Percentiles rank a stretch among this genome's conserved stretches.
Evolutionary conservation across 345 rosid species (phyloP).

Genomic region (Linum trigynum): DNA sequence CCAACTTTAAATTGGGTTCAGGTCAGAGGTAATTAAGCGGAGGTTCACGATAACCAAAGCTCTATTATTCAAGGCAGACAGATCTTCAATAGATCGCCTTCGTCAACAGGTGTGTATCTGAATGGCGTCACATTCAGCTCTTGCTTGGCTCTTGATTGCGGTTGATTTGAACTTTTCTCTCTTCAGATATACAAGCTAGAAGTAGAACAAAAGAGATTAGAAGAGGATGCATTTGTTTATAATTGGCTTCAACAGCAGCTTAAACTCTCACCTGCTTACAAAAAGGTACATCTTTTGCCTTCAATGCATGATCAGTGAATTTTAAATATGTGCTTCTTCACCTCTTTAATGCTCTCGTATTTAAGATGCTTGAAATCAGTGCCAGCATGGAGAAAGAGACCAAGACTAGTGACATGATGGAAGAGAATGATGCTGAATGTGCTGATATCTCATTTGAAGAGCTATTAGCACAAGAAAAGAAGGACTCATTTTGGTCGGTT

Average conservation of each 20-base stretch:
- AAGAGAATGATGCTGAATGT: slow-evolving; percentile 32
- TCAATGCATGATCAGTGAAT: background rate
- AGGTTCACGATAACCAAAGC: slow-evolving; percentile 73
- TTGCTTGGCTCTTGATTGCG: slow-evolving; percentile 5
- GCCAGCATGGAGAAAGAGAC: slow-evolving; percentile 47
- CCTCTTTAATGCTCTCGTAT: background rate
- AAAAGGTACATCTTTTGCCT: slow-evolving; percentile 38
- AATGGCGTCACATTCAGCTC: slow-evolving; percentile 12
- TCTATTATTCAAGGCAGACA: slow-evolving; percentile 69
- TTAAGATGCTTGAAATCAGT: slow-evolving; percentile 67
- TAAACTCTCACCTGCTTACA: slow-evolving; percentile 82
- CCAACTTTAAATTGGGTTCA: slow-evolving; percentile 12
- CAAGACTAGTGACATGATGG: slow-evolving; percentile 31
- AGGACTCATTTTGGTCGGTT: slow-evolving; percentile 68
- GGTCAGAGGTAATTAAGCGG: slow-evolving; percentile 74
- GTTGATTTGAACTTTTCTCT: slow-evolving; percentile 1
- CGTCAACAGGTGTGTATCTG: slow-evolving; percentile 58
- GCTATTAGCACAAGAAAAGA: slow-evolving; percentile 80
- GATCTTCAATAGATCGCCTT: slow-evolving; percentile 73
- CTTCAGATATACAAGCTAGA: slow-evolving; percentile 70
- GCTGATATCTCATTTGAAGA: slow-evolving; percentile 82
- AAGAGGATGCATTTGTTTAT: slow-evolving; percentile 79
- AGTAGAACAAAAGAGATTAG: slow-evolving; percentile 73
- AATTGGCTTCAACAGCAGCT: slow-evolving; percentile 93
- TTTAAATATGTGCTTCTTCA: background rate